Percentiles rank a stretch among this genome's conserved stretches.
Evolutionary conservation across 805 yeast genomes (phyloP).

Genomic region (Candida taoyuanica): DNA sequence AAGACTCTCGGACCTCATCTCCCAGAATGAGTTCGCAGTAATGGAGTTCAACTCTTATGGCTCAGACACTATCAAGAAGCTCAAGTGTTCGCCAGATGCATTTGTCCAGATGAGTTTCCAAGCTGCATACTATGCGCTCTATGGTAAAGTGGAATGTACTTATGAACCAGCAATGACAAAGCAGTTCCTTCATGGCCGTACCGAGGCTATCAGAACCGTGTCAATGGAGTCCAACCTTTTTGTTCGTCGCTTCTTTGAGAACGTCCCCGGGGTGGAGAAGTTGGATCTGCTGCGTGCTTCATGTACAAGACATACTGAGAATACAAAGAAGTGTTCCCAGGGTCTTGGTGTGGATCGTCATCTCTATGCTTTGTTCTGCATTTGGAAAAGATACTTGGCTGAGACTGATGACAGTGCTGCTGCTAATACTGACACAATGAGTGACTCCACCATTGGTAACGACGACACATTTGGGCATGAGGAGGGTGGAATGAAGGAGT

Average conservation of each 20-base stretch:
- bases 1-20: constrained; percentile 76
- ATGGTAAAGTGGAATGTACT: constrained; percentile 90
- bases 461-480: not conserved
- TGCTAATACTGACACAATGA: constrained; percentile 27
- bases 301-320: constrained; percentile 61
- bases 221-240: constrained; percentile 74
- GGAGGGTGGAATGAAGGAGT: constrained; percentile 2
- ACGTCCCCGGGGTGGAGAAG: constrained; percentile 54
- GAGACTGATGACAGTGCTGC: constrained; percentile 22
- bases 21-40: constrained; percentile 83
- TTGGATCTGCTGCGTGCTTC: constrained; percentile 56
- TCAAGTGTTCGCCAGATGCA: constrained; percentile 92
- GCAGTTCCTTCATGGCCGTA: constrained; percentile 79
- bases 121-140: constrained; percentile 85
- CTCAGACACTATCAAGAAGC: constrained; percentile 68
- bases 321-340: constrained; percentile 61
- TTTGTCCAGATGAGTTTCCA: constrained; percentile 92
- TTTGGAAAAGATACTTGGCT: constrained; percentile 66
- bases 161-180: constrained; percentile 98
- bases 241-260: constrained; percentile 80
- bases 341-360: constrained; percentile 95
- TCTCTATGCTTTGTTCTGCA: constrained; percentile 78
- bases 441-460: constrained; percentile 23
- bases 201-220: constrained; percentile 88
- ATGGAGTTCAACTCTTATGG: constrained; percentile 71